Base-by-base conservation (phyloP, 108 stramenopile species). In the Bacterosira constricta region DNA sequence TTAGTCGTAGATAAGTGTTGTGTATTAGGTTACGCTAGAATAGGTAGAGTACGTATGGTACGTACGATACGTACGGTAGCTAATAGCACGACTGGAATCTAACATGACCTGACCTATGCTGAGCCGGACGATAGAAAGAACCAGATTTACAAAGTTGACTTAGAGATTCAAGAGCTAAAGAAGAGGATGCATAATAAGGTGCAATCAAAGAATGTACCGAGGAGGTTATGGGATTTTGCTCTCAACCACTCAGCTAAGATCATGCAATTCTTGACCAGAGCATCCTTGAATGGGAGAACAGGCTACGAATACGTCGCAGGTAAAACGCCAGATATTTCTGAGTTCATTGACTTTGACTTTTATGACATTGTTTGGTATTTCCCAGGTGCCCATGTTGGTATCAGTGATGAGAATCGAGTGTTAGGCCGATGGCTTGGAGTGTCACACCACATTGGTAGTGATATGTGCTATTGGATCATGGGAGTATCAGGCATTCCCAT, bases 401-500 rank as follows among this genome's bases (percentile, higher is more conserved):
- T 42, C 15, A n/a, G 15, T 11, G 70, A 49, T 7, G 54, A 41
- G 1, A 31, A 44, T 17, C 64, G 29, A 31, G 34, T 45, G 26
- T 10, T 83, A 9, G 83, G 73, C 34, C 60, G 83, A 59, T 83
- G 73, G 73, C 66, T 83, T 36, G 83, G 83, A n/a, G 68, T 79
- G 12, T 50, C 83, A 5, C 73, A 75, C 41, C 21, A 46, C 1
- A 58, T 75, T 17, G 83, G 83, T 7, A 21, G 27, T 4, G 49
- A n/a, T 15, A 56, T 79, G 68, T 79, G 67, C 32, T 83, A 79
- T 47, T 79, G 51, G 47, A 55, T 83, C 4, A 52, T 83, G 12
- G 54, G 59, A 15, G 50, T 41, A 3, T 65, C 47, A 1, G 75
- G 81, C 2, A 46, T 21, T 3, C 50, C 75, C 1, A 9, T 79